phyloP scores from a whole-genome alignment of 805 yeast species.

The Candida arabinofermentans region DNA sequence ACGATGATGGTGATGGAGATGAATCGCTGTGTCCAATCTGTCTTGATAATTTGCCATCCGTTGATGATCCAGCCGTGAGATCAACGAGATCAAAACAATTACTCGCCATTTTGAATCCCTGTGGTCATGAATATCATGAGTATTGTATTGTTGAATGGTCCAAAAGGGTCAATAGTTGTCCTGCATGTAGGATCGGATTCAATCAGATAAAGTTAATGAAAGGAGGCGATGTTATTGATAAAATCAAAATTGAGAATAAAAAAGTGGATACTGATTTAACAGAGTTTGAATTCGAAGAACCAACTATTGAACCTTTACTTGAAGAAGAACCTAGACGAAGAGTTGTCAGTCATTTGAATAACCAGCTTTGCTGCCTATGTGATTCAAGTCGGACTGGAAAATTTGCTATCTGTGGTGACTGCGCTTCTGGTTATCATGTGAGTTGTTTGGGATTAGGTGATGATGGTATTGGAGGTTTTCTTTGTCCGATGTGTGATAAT shows the following conservation, averaged over 20 bases:
- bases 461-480: constrained; percentile 20
- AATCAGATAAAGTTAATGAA: constrained; percentile 19
- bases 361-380: constrained; percentile 30
- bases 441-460: constrained; percentile 28
- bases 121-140: constrained; percentile 32
- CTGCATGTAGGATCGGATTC: constrained; percentile 30
- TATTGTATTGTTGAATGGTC: constrained; percentile 35
- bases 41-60: constrained; percentile 24
- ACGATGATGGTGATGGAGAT: constrained; percentile 1
- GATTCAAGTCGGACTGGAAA: constrained; percentile 22
- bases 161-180: constrained; percentile 33
- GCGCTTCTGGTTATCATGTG: constrained; percentile 31
- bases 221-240: constrained; percentile 13
- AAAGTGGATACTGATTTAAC: constrained; percentile 22
- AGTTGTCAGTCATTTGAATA: constrained; percentile 15
- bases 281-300: constrained; percentile 13
- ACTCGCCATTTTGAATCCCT: constrained; percentile 29
- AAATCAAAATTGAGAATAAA: constrained; percentile 19
- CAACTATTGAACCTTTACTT: constrained; percentile 1
- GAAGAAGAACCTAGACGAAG: constrained; percentile 5
- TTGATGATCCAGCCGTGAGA: constrained; percentile 8
- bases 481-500: constrained; percentile 35
- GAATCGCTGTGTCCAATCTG: constrained; percentile 30
- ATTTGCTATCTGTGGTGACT: constrained; percentile 29
- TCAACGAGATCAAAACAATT: constrained; percentile 23